These are phyloP conservation scores for Stemphylium vesicarium DNA, from an alignment of 2,329 filamentous ascomycete genomes.

Conservation along the genomic window DNA sequence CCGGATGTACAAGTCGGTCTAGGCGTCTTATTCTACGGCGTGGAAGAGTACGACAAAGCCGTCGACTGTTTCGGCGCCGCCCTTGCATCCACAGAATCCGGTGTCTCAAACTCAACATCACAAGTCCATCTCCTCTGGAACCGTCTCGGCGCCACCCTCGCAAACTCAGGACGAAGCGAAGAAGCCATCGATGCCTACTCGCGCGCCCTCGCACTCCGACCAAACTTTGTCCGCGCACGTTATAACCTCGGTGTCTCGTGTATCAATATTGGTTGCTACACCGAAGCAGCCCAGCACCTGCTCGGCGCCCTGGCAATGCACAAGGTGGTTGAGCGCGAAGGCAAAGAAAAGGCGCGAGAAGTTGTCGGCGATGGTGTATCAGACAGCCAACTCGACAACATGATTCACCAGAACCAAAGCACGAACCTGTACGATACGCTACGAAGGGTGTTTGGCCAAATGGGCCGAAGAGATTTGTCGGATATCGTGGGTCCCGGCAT, in stretches of 20 bases:
- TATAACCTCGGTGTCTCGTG: slow-evolving; percentile 97
- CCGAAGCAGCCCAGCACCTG: slow-evolving; percentile 90
- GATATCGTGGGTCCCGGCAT: slow-evolving; percentile 89
- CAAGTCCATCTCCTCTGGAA: slow-evolving; percentile 98
- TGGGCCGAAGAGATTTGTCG: slow-evolving; percentile 86
- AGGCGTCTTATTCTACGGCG: slow-evolving; percentile 96
- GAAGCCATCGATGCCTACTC: slow-evolving; percentile 98
- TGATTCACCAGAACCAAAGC: slow-evolving; percentile 94
- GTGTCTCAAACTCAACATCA: slow-evolving; percentile 80
- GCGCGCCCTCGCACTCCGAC: slow-evolving; percentile 84
- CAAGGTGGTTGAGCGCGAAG: slow-evolving; percentile 86
- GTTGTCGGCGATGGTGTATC: slow-evolving; percentile 67
- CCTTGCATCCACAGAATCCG: slow-evolving; percentile 82
- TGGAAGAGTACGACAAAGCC: slow-evolving; percentile 97
- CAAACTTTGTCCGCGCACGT: slow-evolving; percentile 94
- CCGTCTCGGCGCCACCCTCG: slow-evolving; percentile 90
- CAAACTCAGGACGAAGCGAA: slow-evolving; percentile 90
- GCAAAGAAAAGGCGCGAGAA: slow-evolving; percentile 81
- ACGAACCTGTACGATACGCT: slow-evolving; percentile 97
- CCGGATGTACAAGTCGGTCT: slow-evolving; percentile 97
- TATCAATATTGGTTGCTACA: slow-evolving; percentile 96
- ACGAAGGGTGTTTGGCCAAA: slow-evolving; percentile 92
- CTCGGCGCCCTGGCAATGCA: slow-evolving; percentile 94
- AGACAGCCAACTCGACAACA: slow-evolving; percentile 80
- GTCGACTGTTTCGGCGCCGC: slow-evolving; percentile 98